phyloP scores from a whole-genome alignment of 257 asterid species.

The Fraxinus excelsior region DNA sequence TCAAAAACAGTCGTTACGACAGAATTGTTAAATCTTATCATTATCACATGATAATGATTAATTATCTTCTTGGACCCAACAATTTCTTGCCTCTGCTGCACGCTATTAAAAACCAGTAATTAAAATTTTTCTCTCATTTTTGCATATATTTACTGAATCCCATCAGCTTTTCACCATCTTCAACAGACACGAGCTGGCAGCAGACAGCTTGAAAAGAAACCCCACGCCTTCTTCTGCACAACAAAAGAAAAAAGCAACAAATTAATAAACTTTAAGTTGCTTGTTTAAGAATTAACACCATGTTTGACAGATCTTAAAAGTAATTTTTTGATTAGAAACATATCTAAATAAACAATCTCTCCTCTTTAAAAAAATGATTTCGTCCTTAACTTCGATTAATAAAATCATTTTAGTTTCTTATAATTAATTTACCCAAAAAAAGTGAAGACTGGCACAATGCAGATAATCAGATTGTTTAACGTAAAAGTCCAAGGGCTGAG shows the following conservation, averaged over 20 bases:
- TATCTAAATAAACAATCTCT: too few relatives aligned
- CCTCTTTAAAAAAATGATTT: too few relatives aligned
- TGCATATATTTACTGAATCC: constrained; percentile 26
- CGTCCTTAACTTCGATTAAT: neutral
- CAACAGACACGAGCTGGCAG: constrained; percentile 38
- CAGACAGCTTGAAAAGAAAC: constrained; percentile 59
- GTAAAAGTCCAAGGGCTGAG: neutral
- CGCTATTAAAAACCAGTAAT: constrained; percentile 4
- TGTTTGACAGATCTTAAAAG: too few relatives aligned
- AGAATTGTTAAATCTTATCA: neutral
- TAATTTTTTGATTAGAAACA: too few relatives aligned
- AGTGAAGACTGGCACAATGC: too few relatives aligned
- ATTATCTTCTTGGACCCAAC: constrained; percentile 17
- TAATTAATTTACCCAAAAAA: neutral
- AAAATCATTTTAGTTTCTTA: neutral
- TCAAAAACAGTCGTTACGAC: neutral
- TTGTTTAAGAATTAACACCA: too few relatives aligned
- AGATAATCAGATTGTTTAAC: neutral
- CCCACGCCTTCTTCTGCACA: constrained; percentile 59
- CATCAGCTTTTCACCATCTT: constrained; percentile 10
- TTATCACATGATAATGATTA: constrained; percentile 27
- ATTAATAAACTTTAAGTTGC: neutral
- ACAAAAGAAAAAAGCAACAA: neutral
- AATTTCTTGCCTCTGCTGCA: constrained; percentile 10
- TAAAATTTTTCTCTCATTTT: neutral